These are phyloP conservation scores for Cytidiella melzeri DNA, from an alignment of 768 basidiomycete genomes.

Conservation along the genomic window DNA sequence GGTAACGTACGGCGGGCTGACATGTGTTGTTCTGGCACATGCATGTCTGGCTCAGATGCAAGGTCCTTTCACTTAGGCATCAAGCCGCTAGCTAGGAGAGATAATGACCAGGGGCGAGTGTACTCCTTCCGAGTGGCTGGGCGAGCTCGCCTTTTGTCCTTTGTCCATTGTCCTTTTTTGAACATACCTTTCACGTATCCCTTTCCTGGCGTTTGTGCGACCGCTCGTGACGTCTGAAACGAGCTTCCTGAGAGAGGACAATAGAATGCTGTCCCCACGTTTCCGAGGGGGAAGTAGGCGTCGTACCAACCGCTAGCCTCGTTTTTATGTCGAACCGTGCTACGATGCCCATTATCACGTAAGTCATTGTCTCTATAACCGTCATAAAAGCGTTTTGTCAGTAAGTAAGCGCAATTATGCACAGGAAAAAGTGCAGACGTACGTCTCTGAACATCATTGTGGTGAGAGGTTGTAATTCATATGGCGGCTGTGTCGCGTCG, in stretches of 20 bases:
- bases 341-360: no score
- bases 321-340: background rate
- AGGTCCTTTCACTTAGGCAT: background rate
- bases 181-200: background rate
- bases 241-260: background rate
- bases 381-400: background rate
- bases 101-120: background rate
- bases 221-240: background rate
- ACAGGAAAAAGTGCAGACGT: no score
- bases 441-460: no score
- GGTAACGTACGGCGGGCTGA: background rate
- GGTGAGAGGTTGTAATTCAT: no score
- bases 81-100: background rate
- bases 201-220: background rate
- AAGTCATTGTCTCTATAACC: background rate
- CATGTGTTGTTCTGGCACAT: background rate
- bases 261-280: background rate
- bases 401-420: no score
- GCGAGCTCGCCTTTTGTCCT: conserved; percentile 5
- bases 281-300: background rate
- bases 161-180: conserved; percentile 5
- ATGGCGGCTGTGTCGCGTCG: no score
- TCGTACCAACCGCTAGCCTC: background rate
- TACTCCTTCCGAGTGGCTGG: background rate
- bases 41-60: background rate